Evolutionary conservation across 805 yeast genomes (phyloP).

Genomic region (Hanseniaspora lindneri): DNA sequence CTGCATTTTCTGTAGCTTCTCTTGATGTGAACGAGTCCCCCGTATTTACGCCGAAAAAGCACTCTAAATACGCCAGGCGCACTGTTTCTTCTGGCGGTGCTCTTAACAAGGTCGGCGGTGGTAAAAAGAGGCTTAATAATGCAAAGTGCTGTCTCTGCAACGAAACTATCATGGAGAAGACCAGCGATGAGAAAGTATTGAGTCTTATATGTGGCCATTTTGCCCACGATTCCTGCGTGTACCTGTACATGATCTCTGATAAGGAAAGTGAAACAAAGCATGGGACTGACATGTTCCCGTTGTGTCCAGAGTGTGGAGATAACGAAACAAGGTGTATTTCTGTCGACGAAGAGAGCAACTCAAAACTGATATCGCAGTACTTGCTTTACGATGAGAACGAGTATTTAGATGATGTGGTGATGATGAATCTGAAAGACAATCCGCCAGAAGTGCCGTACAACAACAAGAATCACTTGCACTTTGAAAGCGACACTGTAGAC

Average conservation of each 20-base stretch:
- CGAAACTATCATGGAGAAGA: conserved; percentile 37
- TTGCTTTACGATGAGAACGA: conserved; percentile 16
- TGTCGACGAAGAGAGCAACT: conserved; percentile 22
- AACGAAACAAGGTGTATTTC: conserved; percentile 24
- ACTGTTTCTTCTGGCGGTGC: too few relatives aligned
- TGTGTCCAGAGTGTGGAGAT: conserved; percentile 2
- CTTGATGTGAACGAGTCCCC: too few relatives aligned
- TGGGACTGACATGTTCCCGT: background rate
- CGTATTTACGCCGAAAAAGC: too few relatives aligned
- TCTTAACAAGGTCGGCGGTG: too few relatives aligned
- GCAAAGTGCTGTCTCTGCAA: conserved; percentile 36
- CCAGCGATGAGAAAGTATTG: conserved; percentile 36
- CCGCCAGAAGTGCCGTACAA: too few relatives aligned
- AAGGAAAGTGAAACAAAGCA: background rate
- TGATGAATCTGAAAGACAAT: too few relatives aligned
- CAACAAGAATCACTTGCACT: too few relatives aligned
- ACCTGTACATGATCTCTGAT: conserved; percentile 29
- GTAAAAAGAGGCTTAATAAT: conserved; percentile 22
- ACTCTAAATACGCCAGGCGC: too few relatives aligned
- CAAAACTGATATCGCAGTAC: conserved; percentile 24
- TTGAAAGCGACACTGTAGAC: too few relatives aligned
- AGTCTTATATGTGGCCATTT: conserved; percentile 44
- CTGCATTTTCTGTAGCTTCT: too few relatives aligned
- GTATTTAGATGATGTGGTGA: background rate
- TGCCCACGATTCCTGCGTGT: conserved; percentile 48